phyloP scores from a whole-genome alignment of 805 yeast genomes.

The Spathaspora passalidarum region DNA sequence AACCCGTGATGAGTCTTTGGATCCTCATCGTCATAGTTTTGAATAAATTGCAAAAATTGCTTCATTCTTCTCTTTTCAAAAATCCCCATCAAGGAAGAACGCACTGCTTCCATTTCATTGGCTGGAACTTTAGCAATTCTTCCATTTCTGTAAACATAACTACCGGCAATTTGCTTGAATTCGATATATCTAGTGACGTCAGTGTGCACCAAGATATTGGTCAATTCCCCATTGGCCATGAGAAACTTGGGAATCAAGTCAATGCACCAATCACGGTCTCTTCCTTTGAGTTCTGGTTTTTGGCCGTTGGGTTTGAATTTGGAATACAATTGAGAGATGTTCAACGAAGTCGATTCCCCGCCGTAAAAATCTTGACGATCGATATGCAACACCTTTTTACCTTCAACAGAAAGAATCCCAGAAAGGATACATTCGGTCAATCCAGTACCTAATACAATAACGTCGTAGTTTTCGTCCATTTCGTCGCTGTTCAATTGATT shows the following conservation, averaged over 20 bases:
- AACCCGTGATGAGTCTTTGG: slow-evolving; percentile 80
- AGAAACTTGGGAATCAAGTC: slow-evolving; percentile 94
- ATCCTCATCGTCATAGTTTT: slow-evolving; percentile 75
- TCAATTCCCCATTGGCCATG: slow-evolving; percentile 97
- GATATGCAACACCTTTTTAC: slow-evolving; percentile 93
- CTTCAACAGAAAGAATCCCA: slow-evolving; percentile 94
- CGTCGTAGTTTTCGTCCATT: slow-evolving; percentile 97
- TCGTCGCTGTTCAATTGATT: neutral
- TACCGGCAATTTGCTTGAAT: slow-evolving; percentile 94
- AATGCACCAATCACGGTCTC: slow-evolving; percentile 97
- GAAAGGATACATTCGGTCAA: slow-evolving; percentile 94
- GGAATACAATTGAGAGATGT: slow-evolving; percentile 62
- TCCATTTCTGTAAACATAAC: slow-evolving; percentile 88
- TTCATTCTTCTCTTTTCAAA: slow-evolving; percentile 96
- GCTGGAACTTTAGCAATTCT: slow-evolving; percentile 94
- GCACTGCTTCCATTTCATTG: slow-evolving; percentile 84
- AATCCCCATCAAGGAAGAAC: slow-evolving; percentile 90
- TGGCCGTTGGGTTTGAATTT: slow-evolving; percentile 81
- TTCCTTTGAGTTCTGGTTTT: slow-evolving; percentile 72
- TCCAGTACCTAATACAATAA: slow-evolving; percentile 93
- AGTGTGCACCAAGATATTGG: slow-evolving; percentile 91
- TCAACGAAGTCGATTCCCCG: slow-evolving; percentile 85
- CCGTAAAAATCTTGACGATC: slow-evolving; percentile 97
- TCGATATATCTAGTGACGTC: slow-evolving; percentile 95
- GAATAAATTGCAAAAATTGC: slow-evolving; percentile 84